phyloP scores from a whole-genome alignment of 2,329 filamentous ascomycete species.

The Plectosphaerella plurivora region DNA sequence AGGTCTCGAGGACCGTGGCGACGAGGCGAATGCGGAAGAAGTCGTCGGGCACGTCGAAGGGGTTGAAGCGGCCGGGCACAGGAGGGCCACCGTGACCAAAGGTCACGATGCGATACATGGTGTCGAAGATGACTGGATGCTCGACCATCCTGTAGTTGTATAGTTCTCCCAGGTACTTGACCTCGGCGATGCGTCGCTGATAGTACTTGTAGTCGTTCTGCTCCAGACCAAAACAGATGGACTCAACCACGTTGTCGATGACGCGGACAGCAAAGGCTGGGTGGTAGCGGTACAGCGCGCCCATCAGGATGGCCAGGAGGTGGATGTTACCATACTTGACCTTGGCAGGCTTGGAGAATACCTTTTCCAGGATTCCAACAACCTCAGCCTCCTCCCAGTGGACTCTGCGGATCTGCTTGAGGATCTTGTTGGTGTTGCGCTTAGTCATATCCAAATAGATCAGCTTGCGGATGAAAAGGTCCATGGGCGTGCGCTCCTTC shows the following conservation, averaged over 20 bases:
- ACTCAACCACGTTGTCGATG: constrained; percentile 87
- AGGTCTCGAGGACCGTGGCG: constrained; percentile 87
- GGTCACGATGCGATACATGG: constrained; percentile 88
- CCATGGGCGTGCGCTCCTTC: constrained; percentile 90
- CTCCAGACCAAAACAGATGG: constrained; percentile 82
- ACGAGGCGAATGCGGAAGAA: constrained; percentile 93
- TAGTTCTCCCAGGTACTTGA: constrained; percentile 92
- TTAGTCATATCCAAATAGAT: constrained; percentile 93
- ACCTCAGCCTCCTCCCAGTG: constrained; percentile 96
- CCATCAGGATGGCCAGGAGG: constrained; percentile 82
- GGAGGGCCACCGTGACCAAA: constrained; percentile 89
- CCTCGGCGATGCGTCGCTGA: constrained; percentile 88
- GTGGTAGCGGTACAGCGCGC: constrained; percentile 87
- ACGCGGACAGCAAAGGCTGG: constrained; percentile 86
- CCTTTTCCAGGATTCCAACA: constrained; percentile 74
- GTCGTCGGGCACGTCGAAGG: constrained; percentile 84
- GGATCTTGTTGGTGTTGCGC: constrained; percentile 85
- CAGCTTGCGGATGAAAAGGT: constrained; percentile 88
- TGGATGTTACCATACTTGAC: constrained; percentile 98
- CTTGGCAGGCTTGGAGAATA: constrained; percentile 94
- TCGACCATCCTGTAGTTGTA: constrained; percentile 98
- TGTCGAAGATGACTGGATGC: constrained; percentile 91
- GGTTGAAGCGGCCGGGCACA: constrained; percentile 69
- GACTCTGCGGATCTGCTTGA: constrained; percentile 90
- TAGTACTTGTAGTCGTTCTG: constrained; percentile 98